Evolutionary conservation across 805 yeast genomes (phyloP).

Genomic region (Lipomyces sp.): DNA sequence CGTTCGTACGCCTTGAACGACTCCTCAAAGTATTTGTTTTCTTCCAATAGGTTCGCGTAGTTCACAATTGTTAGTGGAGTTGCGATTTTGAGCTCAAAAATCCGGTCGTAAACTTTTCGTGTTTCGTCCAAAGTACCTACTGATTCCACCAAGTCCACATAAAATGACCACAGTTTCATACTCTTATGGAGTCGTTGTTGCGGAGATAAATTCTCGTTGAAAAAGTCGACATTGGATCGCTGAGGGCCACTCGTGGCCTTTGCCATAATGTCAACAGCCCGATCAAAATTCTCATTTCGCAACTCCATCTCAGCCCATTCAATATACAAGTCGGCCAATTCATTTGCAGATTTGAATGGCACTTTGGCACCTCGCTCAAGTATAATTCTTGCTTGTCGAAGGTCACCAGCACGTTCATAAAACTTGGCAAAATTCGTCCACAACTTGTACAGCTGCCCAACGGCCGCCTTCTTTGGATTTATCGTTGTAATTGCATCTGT

Average conservation of each 20-base stretch:
- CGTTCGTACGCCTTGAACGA: constrained; percentile 68
- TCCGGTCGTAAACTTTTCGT: constrained; percentile 56
- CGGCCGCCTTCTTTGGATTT: constrained; percentile 59
- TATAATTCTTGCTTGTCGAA: constrained; percentile 63
- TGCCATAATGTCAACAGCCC: constrained; percentile 51
- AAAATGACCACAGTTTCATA: constrained; percentile 70
- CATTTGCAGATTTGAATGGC: constrained; percentile 65
- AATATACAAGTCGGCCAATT: constrained; percentile 70
- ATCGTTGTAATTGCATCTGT: constrained; percentile 69
- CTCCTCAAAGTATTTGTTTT: constrained; percentile 52
- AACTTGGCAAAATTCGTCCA: constrained; percentile 75
- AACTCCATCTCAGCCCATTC: constrained; percentile 76
- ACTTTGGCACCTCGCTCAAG: constrained; percentile 70
- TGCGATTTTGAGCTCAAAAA: constrained; percentile 64
- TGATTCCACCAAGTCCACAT: constrained; percentile 70
- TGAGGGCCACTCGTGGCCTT: constrained; percentile 52
- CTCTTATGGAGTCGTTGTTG: constrained; percentile 67
- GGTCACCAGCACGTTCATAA: constrained; percentile 62
- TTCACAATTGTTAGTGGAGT: constrained; percentile 69
- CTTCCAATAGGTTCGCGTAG: constrained; percentile 66
- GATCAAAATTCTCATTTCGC: constrained; percentile 53
- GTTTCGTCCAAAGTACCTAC: constrained; percentile 48
- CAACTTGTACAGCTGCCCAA: constrained; percentile 53
- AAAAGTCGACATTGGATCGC: constrained; percentile 45
- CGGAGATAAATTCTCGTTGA: constrained; percentile 54